phyloP scores from a whole-genome alignment of 371 early-diverging fungal genomes.

The Amoeboaphelidium occidentale region DNA sequence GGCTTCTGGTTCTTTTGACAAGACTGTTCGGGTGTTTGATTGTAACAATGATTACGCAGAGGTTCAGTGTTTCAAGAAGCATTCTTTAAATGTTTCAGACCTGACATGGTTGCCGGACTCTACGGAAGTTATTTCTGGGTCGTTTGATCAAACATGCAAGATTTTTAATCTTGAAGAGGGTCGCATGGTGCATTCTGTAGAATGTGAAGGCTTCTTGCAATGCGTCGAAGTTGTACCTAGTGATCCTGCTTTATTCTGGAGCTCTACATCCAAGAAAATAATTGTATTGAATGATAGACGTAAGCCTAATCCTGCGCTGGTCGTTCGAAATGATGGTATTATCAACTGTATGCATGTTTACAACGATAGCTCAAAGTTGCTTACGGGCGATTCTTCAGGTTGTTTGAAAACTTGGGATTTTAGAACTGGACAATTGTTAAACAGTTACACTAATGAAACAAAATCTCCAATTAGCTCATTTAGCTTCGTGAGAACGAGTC shows the following conservation, averaged over 20 bases:
- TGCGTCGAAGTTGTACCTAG: constrained; percentile 24
- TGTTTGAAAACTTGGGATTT: constrained; percentile 61
- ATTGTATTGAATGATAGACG: constrained; percentile 42
- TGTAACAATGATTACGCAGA: constrained; percentile 3
- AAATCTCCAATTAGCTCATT: background rate
- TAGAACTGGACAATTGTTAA: too few relatives aligned
- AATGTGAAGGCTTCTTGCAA: constrained; percentile 58
- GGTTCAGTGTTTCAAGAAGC: constrained; percentile 25
- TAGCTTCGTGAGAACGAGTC: background rate
- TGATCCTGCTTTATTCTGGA: constrained; percentile 20
- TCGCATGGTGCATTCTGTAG: constrained; percentile 31
- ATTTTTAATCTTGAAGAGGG: constrained; percentile 53
- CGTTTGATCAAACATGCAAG: constrained; percentile 48
- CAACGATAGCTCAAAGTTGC: constrained; percentile 39
- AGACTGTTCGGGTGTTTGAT: constrained; percentile 73
- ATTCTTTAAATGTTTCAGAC: constrained; percentile 56
- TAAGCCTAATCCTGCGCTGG: constrained; percentile 13
- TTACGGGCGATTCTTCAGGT: constrained; percentile 54
- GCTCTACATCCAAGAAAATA: constrained; percentile 48
- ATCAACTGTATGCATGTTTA: constrained; percentile 38
- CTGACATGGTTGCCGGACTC: constrained; percentile 51
- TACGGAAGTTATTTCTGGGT: constrained; percentile 40
- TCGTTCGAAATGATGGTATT: constrained; percentile 45
- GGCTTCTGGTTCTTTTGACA: constrained; percentile 72
- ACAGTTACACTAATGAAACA: too few relatives aligned